phyloP scores from a whole-genome alignment of 768 basidiomycete species.

The Mycena rebaudengoi region DNA sequence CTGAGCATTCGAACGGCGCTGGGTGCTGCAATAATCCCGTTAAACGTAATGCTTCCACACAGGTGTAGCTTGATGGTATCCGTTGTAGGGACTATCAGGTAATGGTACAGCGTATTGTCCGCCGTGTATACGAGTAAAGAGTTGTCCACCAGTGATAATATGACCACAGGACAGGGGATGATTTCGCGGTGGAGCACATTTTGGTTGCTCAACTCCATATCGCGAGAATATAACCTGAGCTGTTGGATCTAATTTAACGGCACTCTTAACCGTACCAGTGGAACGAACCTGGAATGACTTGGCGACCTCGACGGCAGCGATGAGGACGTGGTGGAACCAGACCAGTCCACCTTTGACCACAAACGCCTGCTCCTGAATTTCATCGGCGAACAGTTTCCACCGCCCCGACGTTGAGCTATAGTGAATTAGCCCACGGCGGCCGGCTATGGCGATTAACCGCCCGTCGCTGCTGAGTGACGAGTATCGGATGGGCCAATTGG shows the following conservation, averaged over 20 bases:
- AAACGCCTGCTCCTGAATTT: constrained; percentile 88
- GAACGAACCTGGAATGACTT: constrained; percentile 76
- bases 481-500: constrained; percentile 95
- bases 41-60: constrained; percentile 95
- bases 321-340: constrained; percentile 96
- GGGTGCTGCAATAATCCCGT: constrained; percentile 87
- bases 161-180: constrained; percentile 79
- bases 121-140: constrained; percentile 93
- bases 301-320: constrained; percentile 87
- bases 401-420: constrained; percentile 94
- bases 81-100: constrained; percentile 84
- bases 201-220: constrained; percentile 83
- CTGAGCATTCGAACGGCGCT: constrained; percentile 88
- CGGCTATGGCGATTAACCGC: constrained; percentile 90
- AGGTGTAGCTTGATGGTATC: constrained; percentile 87
- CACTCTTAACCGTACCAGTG: not conserved
- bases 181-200: constrained; percentile 86
- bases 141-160: constrained; percentile 93
- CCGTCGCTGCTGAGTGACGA: constrained; percentile 93
- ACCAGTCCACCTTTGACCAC: constrained; percentile 88
- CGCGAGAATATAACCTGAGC: constrained; percentile 95
- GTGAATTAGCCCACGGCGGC: constrained; percentile 88
- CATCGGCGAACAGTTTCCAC: constrained; percentile 90
- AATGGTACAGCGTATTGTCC: constrained; percentile 94
- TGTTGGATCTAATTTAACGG: constrained; percentile 41